Evolutionary conservation across 805 yeast species (phyloP), one percentile per base, ranked within the genome.

Genomic region (Zygosaccharomyces siamensis): DNA sequence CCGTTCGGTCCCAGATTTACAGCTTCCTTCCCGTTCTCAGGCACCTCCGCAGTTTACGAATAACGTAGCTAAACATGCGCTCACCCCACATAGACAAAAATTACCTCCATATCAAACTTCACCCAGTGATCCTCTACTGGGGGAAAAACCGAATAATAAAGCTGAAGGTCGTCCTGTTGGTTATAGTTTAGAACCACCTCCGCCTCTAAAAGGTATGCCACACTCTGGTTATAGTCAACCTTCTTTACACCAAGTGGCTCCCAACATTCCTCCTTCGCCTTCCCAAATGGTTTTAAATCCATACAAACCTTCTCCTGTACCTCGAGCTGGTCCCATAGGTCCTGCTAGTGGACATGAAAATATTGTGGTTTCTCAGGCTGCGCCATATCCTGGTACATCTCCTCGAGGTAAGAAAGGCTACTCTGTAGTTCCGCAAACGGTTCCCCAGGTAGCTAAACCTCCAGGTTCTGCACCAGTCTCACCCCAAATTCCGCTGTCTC

Each of bases 401-500:
- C 37, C 44, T 5, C 26, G 18, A 10, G 18, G 27, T 11, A 41
- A 21, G 8, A 41, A 28, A 6, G 24, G 35, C 11, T 24, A 41
- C 30, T 18, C 36, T 12, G 26, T 28, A 23, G 36, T 16, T 5
- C 42, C 42, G 21, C 42, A 39, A 30, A 28, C 24, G 31, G 42
- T 39, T 20, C 44, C 44, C 12, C 44, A 41, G 11, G 12, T 14
- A 24, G 27, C 20, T 4, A 5, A 32, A 5, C 33, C 30, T 18
- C 44, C 36, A 7, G 37, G 37, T 41, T 16, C 36, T 2, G 36
- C 26, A 18, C 36, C 44, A 4, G 31, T 28, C 21, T 18, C 26
- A 37, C 32, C 44, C 21, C 52, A 44, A 20, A 40, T 42, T 36
- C 48, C 50, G 39, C 2, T 52, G 42, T 23, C 54, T 44, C 27